Evolutionary conservation across 192 early-diverging fungal species (phyloP).

Genomic region (Allomyces macrogynus): DNA sequence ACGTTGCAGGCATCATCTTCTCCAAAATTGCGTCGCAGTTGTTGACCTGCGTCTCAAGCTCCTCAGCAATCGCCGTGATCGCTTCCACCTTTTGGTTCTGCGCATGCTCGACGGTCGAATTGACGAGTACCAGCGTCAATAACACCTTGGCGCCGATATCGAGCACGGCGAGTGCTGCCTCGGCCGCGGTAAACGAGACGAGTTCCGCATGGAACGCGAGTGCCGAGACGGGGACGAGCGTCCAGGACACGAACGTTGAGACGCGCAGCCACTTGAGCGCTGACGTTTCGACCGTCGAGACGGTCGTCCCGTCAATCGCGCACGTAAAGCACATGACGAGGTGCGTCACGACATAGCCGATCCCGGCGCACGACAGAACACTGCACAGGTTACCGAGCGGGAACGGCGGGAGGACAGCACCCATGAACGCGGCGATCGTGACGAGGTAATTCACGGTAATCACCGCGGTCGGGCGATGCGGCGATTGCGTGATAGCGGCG

Average conservation of each 20-base stretch:
- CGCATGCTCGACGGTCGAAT: slow-evolving; percentile 18
- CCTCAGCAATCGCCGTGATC: slow-evolving; percentile 10
- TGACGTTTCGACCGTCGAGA: slow-evolving; percentile 8
- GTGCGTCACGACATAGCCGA: slow-evolving; percentile 1
- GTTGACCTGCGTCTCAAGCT: slow-evolving; percentile 12
- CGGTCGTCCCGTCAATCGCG: slow-evolving; percentile 10
- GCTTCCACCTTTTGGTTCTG: slow-evolving; percentile 11
- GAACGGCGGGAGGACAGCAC: slow-evolving; percentile 3
- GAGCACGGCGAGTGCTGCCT: slow-evolving; percentile 8
- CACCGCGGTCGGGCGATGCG: not conserved
- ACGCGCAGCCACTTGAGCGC: slow-evolving; percentile 6
- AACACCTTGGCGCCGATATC: slow-evolving; percentile 17
- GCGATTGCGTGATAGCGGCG: not conserved
- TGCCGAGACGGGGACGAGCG: slow-evolving; percentile 8
- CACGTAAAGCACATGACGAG: slow-evolving; percentile 6
- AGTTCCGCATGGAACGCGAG: slow-evolving; percentile 5
- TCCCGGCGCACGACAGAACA: not conserved
- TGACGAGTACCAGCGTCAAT: slow-evolving; percentile 18
- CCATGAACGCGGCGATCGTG: slow-evolving; percentile 7
- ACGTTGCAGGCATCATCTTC: slow-evolving; percentile 11
- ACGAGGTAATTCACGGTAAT: slow-evolving; percentile 3
- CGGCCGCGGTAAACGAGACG: slow-evolving; percentile 7
- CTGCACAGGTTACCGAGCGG: slow-evolving; percentile 11
- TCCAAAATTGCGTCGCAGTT: slow-evolving; percentile 11
- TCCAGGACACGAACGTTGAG: slow-evolving; percentile 7